Conservation (phyloP, 345 rosid genomes). For the Excoecaria cochinchinensis region DNA sequence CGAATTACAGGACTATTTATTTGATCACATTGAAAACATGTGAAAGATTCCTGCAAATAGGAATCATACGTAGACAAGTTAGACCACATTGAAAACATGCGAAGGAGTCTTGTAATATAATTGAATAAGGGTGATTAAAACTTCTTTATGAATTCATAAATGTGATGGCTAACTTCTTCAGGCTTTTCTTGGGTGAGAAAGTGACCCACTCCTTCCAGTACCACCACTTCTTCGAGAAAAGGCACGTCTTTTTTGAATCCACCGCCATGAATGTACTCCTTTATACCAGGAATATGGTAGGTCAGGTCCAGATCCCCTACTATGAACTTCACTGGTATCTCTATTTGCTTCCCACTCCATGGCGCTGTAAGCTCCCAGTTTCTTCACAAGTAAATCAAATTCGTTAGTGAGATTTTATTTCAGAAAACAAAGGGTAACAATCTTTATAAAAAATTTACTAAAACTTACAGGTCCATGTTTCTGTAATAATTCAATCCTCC, state of each 20-base stretch:
- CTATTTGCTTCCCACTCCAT: slow-evolving; percentile 5
- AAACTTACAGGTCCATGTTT: not conserved
- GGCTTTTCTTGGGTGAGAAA: slow-evolving; percentile 12
- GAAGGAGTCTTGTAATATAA: too few species aligned
- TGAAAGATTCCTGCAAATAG: too few species aligned
- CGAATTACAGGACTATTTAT: too few species aligned
- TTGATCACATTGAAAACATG: too few species aligned
- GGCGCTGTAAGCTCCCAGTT: slow-evolving; percentile 11
- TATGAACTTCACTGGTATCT: slow-evolving; percentile 13
- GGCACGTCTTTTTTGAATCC: slow-evolving; percentile 12
- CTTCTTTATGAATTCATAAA: slow-evolving; percentile 14
- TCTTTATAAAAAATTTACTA: too few species aligned
- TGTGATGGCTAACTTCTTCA: slow-evolving; percentile 13
- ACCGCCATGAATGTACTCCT: slow-evolving; percentile 9
- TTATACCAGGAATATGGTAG: slow-evolving; percentile 2
- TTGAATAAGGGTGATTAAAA: not conserved
- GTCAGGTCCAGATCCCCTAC: slow-evolving; percentile 6
- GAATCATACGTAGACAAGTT: too few species aligned
- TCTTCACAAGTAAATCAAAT: not conserved
- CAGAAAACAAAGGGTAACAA: not conserved
- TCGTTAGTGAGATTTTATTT: not conserved
- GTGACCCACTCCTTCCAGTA: slow-evolving; percentile 13
- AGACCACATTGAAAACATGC: too few species aligned
- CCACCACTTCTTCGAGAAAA: slow-evolving; percentile 11
- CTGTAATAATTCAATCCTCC: slow-evolving; percentile 20